Conservation (phyloP, 805 yeast species). For the Yarrowia keelungensis region DNA sequence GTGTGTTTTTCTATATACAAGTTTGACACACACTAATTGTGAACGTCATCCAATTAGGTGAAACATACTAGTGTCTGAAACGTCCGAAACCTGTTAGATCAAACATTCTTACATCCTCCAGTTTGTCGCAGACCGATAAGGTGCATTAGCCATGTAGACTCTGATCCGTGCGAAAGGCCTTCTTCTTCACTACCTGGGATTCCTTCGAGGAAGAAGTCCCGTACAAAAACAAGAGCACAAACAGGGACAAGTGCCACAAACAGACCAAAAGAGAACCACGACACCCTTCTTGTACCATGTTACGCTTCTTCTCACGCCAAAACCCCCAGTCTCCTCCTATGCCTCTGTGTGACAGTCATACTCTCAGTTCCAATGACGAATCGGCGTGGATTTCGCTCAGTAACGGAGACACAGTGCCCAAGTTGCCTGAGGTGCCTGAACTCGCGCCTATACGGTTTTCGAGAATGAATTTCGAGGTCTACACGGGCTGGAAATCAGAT, state of each 20-base stretch:
- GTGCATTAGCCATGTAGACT: conserved; percentile 10
- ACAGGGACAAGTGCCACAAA: too few species aligned
- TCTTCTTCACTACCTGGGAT: neutral
- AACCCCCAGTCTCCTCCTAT: conserved; percentile 19
- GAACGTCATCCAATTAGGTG: neutral
- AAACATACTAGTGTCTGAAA: too few species aligned
- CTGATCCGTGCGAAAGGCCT: neutral
- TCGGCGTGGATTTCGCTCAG: conserved; percentile 11
- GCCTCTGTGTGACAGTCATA: conserved; percentile 17
- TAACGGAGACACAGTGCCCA: neutral
- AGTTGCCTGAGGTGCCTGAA: conserved; percentile 18
- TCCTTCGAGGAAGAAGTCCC: too few species aligned
- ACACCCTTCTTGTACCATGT: neutral
- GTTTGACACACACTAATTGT: too few species aligned
- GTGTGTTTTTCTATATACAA: too few species aligned
- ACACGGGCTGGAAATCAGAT: conserved; percentile 21
- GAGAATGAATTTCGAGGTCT: conserved; percentile 6
- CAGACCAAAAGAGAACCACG: too few species aligned
- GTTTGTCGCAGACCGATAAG: neutral
- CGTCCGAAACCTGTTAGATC: too few species aligned
- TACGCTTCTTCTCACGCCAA: conserved; percentile 8
- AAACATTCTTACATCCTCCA: too few species aligned
- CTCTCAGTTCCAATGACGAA: neutral
- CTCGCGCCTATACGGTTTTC: conserved; percentile 18
- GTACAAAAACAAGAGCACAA: too few species aligned